Conservation (phyloP, 495 filamentous ascomycete species). For the Astrothelium subdiscretum region DNA sequence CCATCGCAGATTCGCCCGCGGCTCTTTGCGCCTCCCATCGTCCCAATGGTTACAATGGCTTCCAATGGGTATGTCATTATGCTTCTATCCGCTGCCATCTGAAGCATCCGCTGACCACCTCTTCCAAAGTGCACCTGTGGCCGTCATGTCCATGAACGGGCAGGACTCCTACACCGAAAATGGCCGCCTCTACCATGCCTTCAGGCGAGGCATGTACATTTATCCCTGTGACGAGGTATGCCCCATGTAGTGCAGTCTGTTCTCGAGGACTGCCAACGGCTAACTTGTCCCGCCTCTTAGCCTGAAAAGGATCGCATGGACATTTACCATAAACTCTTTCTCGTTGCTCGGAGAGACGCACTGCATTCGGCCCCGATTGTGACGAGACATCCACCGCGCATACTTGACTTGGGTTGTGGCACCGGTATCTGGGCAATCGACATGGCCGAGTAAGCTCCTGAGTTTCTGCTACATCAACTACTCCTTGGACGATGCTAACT, state of each 20-base stretch:
- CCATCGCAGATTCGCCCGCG: not conserved
- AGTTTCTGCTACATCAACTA: not conserved
- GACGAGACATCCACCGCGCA: constrained; percentile 26
- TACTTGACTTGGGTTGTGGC: constrained; percentile 74
- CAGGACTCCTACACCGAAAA: constrained; percentile 36
- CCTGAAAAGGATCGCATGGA: constrained; percentile 32
- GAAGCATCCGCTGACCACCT: not conserved
- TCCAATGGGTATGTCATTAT: constrained; percentile 25
- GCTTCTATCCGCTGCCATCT: constrained; percentile 6
- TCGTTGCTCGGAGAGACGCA: constrained; percentile 50
- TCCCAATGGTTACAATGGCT: constrained; percentile 28
- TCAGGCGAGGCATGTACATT: constrained; percentile 46
- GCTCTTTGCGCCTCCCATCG: not conserved
- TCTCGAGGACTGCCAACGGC: constrained; percentile 1
- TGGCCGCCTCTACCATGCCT: constrained; percentile 45
- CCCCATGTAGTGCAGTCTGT: not conserved
- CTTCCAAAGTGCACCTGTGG: not conserved
- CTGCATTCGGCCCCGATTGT: constrained; percentile 44
- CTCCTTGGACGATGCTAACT: constrained; percentile 11
- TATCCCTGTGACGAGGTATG: constrained; percentile 51
- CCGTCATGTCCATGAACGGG: constrained; percentile 3
- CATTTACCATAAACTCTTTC: constrained; percentile 30
- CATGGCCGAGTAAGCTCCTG: constrained; percentile 52
- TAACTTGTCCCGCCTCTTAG: constrained; percentile 14
- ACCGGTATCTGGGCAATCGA: constrained; percentile 86